phyloP scores from a whole-genome alignment of 768 basidiomycete genomes.

The Cystobasidium onofrii region DNA sequence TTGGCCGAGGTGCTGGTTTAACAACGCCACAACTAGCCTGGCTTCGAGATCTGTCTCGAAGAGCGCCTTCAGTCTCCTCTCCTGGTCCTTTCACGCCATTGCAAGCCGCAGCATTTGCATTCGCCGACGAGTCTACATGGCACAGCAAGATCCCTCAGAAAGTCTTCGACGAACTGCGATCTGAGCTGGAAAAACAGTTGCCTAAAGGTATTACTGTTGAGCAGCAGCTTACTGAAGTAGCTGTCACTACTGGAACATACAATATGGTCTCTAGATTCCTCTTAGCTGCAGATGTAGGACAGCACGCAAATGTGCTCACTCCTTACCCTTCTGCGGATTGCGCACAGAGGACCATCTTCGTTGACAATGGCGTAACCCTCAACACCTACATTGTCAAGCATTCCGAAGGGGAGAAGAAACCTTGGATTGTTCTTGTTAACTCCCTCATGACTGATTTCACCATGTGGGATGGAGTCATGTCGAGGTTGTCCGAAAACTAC shows the following conservation, averaged over 20 bases:
- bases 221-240: slow-evolving; percentile 52
- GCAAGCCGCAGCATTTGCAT: slow-evolving; percentile 54
- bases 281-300: slow-evolving; percentile 57
- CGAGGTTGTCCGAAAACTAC: slow-evolving; percentile 42
- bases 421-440: slow-evolving; percentile 45
- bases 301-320: slow-evolving; percentile 46
- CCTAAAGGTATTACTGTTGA: slow-evolving; percentile 34
- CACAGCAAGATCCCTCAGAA: slow-evolving; percentile 50
- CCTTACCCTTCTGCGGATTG: slow-evolving; percentile 33
- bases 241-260: slow-evolving; percentile 51
- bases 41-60: slow-evolving; percentile 52
- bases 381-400: slow-evolving; percentile 17
- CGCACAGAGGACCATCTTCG: slow-evolving; percentile 20
- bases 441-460: slow-evolving; percentile 45
- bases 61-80: slow-evolving; percentile 45
- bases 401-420: slow-evolving; percentile 34
- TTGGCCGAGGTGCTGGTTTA: slow-evolving; percentile 52
- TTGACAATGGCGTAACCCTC: slow-evolving; percentile 21
- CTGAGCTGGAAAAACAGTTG: slow-evolving; percentile 38
- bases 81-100: slow-evolving; percentile 49
- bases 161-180: slow-evolving; percentile 49
- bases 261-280: slow-evolving; percentile 67
- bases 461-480: slow-evolving; percentile 43
- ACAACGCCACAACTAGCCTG: slow-evolving; percentile 54
- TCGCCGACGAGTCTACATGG: slow-evolving; percentile 57